A percentile compares a stretch with the other conserved stretches of the same genome.
Conservation (phyloP, 805 yeast species). For the Kodamaea kaohsiungensis region DNA sequence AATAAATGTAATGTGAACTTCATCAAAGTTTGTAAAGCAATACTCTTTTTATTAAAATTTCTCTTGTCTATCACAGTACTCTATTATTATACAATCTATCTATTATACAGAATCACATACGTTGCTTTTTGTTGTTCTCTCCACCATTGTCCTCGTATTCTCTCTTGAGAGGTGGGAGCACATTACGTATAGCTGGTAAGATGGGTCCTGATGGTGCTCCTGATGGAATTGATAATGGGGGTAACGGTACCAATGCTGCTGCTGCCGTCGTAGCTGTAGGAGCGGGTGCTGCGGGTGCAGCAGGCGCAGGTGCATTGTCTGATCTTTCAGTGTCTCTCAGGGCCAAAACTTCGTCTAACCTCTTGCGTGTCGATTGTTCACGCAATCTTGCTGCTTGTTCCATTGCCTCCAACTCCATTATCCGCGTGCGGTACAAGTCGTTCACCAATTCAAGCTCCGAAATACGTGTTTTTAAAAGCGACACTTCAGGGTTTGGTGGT, state of each 20-base stretch:
- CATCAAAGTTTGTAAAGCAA: not conserved
- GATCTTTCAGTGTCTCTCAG: slow-evolving; percentile 8
- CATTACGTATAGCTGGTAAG: slow-evolving; percentile 11
- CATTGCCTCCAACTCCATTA: slow-evolving; percentile 76
- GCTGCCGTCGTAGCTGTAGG: not conserved
- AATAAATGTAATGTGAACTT: not conserved
- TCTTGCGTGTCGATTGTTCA: slow-evolving; percentile 47
- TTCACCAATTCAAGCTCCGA: slow-evolving; percentile 89
- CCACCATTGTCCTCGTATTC: slow-evolving; percentile 20
- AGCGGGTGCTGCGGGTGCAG: not conserved
- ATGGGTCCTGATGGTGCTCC: slow-evolving; percentile 4
- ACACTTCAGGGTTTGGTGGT: slow-evolving; percentile 23
- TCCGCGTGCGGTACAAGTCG: slow-evolving; percentile 81
- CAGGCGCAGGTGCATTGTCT: slow-evolving; percentile 5
- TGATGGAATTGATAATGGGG: slow-evolving; percentile 11
- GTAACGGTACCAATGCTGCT: slow-evolving; percentile 6
- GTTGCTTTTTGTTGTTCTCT: slow-evolving; percentile 13
- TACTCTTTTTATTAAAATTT: too few species aligned
- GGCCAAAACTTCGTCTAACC: slow-evolving; percentile 48
- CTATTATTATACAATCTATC: slow-evolving; percentile 9
- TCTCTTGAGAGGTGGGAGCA: slow-evolving; percentile 24
- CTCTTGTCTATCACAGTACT: slow-evolving; percentile 2
- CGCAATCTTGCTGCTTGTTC: slow-evolving; percentile 56
- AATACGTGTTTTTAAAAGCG: slow-evolving; percentile 67
- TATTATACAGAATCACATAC: slow-evolving; percentile 2